Evolutionary conservation across 352 stramenopile species (phyloP), one percentile per base, ranked within the genome.

Genomic region (Phytophthora agathidicida): DNA sequence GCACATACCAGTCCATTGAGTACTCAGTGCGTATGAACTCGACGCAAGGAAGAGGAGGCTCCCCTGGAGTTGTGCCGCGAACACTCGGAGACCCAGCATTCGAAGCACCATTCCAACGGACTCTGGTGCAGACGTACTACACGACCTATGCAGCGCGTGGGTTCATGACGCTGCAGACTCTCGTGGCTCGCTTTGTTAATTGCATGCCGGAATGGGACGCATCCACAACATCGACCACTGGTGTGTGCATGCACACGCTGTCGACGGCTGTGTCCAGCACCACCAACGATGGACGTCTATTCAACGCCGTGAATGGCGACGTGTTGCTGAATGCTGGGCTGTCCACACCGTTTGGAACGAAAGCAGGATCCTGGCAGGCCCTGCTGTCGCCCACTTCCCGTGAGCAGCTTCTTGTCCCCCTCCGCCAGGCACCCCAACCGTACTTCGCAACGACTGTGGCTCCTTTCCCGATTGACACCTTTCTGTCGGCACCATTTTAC

Each of bases 81-180:
- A 88, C 79, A 1, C 49, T 86, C 10, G 65, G 77, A 14, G 71
- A 84, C 22, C 71, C 76, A 8, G 31, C 75, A 3, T 83, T 77
- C 20, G 70, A 89, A 35, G 59, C 64, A 7, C 73, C 73, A 7
- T 84, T 89, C 46, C 66, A 77, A 44, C 60, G 68, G 23, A 74
- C 52, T 1, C 68, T 89, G 35, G 55, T 80, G 5, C 75, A 65
- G 35, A 63, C 43, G 3, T 68, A 73, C 24, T 80, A 79, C 49
- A 61, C 63, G 14, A 41, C 52, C 1, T 91, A 91, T 45, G 50
- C 71, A 2, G 39, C 50, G 5, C 45, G 38, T 0, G 79, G 80
- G 11, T 91, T 91, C 61, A 84, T 89, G 73, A 89, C 79, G 1
- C 47, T 91, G 20, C 82, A 91, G 42, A 91, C 80, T 22, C 35